Base-by-base conservation (phyloP, 371 early-diverging fungal genomes). In the Mucor mucedo region DNA sequence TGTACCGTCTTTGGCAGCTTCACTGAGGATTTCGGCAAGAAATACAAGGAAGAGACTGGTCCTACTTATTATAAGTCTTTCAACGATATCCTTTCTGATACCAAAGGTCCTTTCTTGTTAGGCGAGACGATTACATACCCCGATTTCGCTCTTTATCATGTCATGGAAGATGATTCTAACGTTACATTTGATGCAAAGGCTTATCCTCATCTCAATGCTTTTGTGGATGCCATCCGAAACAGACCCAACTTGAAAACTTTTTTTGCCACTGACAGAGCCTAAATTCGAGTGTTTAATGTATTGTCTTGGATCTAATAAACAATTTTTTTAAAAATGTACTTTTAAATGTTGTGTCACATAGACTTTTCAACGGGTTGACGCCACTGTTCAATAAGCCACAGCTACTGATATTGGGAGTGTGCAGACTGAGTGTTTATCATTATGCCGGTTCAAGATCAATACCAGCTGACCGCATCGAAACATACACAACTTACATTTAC, bases 121-220 rank as follows among this genome's bases (percentile, higher is more conserved):
- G 76, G 72, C 28, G 56, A 71, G 10, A 32, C 62, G 41, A 69
- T 75, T 28, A 35, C 70, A 13, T 75, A 75, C 35, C 60, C 62
- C n/a, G 76, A 75, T 39, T 75, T 75, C 52, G 14, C 64, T 8
- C 38, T 75, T 6, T 75, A 62, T 28, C 68, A 67, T 28, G 45
- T 42, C 8, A 14, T 71, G 11, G 65, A 67, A 32, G 67, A 69
- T 14, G 68, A 64, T 30, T 49, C 47, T 5, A 41, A 16, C 10
- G 45, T 16, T 21, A 35, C 29, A 5, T 14, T 68, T 21, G 40
- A 38, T 40, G n/a, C 48, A 40, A 2, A 27, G n/a, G 40, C 39
- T 4, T 35, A 58, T 29, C 68, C 68, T 45, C 35, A 62, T 35
- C 5, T 68, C 3, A 16, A 2, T 41, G 42, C 29, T 8, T 62